Base-by-base conservation (phyloP, 2,329 filamentous ascomycete genomes). In the Hypoxylon rubiginosum region DNA sequence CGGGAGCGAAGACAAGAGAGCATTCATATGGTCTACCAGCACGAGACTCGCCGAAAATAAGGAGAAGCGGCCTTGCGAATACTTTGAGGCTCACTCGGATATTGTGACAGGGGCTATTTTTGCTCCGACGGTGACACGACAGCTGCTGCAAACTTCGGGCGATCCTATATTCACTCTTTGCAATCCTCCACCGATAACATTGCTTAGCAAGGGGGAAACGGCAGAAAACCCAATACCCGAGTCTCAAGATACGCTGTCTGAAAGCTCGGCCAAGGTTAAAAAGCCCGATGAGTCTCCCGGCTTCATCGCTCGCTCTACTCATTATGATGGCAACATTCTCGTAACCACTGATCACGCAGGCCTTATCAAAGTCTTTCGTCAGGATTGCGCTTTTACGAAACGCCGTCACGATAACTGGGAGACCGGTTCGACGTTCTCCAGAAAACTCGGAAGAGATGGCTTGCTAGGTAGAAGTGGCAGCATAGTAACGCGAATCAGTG, bases 91-190 rank as follows among this genome's bases (percentile, higher is more conserved):
- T 0, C 94, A 97, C 76, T 89, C 91, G 0, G 90, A 92, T 21
- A 92, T 97, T 64, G 94, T 97, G 3, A 98, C 95, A 0, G 91
- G 90, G n/a, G 93, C 95, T 1, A 82, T 96, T 3, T 91, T 97
- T 75, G 95, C 95, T 0, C 95, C 96, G 0, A 87, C 88, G 0
- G 89, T 88, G 73, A 94, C 93, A 10, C 88, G 92, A 62, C 90
- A 92, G 74, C 83, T 96, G 1, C 85, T 99, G 0, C 90, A 91
- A 54, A 86, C 88, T 13, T 97, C 94, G 0, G 92, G 93, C 59
- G 94, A 99, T 76, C 94, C 96, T 1, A 88, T 99, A n/a, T 99
- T 94, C 77, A 94, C 97, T 73, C 85, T 98, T 0, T 98, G 96
- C 83, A 98, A 98, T 72, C 96, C 96, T 4, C 96, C 95, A 0